Evolutionary conservation across 305 asterid genomes (phyloP).

Genomic region (Lippia alba): DNA sequence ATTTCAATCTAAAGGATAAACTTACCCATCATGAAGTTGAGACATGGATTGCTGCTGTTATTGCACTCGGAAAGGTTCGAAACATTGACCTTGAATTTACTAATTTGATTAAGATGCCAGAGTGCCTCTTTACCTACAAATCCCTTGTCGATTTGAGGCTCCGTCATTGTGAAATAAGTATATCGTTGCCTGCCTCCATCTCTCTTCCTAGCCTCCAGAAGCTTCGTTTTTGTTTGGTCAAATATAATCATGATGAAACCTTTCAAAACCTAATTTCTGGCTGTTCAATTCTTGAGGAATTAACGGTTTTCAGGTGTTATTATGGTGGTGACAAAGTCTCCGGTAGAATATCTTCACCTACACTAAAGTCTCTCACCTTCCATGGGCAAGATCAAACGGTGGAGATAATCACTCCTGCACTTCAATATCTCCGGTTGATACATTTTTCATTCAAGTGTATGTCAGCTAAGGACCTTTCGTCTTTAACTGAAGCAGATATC

Average conservation of each 20-base stretch:
- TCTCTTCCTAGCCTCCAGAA: conserved; percentile 19
- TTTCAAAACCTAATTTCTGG: conserved; percentile 19
- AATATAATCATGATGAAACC: neutral
- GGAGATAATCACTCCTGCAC: too few species aligned
- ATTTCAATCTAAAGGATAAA: neutral
- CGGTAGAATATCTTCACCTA: too few species aligned
- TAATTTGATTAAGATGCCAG: neutral
- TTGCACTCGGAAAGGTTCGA: neutral
- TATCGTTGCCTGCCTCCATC: neutral
- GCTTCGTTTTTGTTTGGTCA: conserved; percentile 19
- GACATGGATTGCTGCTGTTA: conserved; percentile 11
- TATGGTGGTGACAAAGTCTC: too few species aligned
- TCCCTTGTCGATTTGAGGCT: conserved; percentile 24
- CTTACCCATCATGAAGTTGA: neutral
- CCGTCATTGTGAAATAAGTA: too few species aligned
- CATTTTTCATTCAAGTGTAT: too few species aligned
- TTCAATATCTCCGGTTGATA: too few species aligned
- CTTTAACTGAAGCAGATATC: too few species aligned
- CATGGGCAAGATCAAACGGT: too few species aligned
- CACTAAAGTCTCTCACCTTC: too few species aligned
- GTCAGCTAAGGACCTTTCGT: too few species aligned
- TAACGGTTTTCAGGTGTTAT: too few species aligned
- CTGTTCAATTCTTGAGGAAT: neutral
- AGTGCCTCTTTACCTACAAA: conserved; percentile 23
- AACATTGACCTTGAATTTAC: neutral